phyloP scores from a whole-genome alignment of 179 eudicot genomes.

The Beta corolliflora region DNA sequence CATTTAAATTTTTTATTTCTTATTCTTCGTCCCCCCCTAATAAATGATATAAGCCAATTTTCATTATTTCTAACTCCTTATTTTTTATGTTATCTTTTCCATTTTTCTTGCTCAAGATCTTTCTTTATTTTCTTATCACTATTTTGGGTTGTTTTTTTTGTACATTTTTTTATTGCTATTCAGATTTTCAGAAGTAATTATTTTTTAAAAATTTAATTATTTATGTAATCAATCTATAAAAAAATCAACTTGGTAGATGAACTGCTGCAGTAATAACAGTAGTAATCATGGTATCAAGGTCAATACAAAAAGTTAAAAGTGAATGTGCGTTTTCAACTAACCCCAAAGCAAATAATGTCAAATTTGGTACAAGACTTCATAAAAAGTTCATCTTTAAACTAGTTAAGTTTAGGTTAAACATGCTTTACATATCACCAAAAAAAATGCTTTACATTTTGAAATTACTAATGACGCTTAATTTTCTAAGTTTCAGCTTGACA shows the following conservation, averaged over 20 bases:
- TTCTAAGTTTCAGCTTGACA: not conserved
- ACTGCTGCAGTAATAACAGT: too few species aligned
- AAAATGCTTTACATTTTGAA: not conserved
- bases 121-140: not conserved
- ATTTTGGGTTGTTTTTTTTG: not conserved
- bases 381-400: not conserved
- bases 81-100: not conserved
- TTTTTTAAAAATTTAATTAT: too few species aligned
- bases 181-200: too few species aligned
- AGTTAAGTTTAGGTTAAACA: not conserved
- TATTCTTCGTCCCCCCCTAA: not conserved
- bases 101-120: not conserved
- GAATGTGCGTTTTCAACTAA: not conserved
- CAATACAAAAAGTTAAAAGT: conserved; percentile 5
- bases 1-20: not conserved
- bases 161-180: too few species aligned
- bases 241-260: too few species aligned
- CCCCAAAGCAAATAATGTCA: not conserved
- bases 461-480: too few species aligned
- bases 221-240: too few species aligned
- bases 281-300: not conserved
- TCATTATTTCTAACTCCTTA: not conserved
- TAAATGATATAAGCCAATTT: conserved; percentile 2
- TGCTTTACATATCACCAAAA: not conserved
- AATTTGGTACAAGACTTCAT: not conserved